A percentile compares a stretch with the other conserved stretches of the same genome.
Conservation (phyloP, 1,139 yeast species). For the Yamadazyma songkhlaensis region DNA sequence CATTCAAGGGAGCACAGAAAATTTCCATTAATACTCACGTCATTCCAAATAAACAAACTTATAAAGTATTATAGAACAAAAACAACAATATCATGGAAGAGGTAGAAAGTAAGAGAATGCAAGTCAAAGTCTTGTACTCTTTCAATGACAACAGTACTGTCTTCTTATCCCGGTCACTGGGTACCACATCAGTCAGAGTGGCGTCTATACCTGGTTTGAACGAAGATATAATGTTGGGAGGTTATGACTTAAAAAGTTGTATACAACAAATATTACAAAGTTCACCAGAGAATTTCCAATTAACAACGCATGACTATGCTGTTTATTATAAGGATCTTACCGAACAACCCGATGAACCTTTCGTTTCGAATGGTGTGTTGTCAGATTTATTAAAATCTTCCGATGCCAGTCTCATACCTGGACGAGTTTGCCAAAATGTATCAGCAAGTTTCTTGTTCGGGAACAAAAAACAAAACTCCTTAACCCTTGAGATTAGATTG, state of each 20-base stretch:
- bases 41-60: too few relatives aligned
- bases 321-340: slow-evolving; percentile 71
- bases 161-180: slow-evolving; percentile 54
- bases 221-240: slow-evolving; percentile 47
- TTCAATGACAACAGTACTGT: slow-evolving; percentile 57
- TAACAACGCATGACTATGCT: slow-evolving; percentile 55
- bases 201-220: slow-evolving; percentile 35
- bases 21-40: too few relatives aligned
- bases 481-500: slow-evolving; percentile 65
- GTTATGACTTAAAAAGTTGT: slow-evolving; percentile 52
- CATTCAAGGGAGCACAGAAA: neutral
- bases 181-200: slow-evolving; percentile 44
- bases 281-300: slow-evolving; percentile 58
- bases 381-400: slow-evolving; percentile 38
- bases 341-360: slow-evolving; percentile 72
- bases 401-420: slow-evolving; percentile 50
- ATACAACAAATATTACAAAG: slow-evolving; percentile 47
- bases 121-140: slow-evolving; percentile 58
- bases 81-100: slow-evolving; percentile 11
- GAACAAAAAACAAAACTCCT: slow-evolving; percentile 41
- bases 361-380: slow-evolving; percentile 67
- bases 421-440: slow-evolving; percentile 69
- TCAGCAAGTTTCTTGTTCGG: slow-evolving; percentile 51
- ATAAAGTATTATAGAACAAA: neutral
- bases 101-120: slow-evolving; percentile 39